A percentile compares a stretch with the other conserved stretches of the same genome.
phyloP scores from a whole-genome alignment of 805 yeast genomes.

The Lipomyces yamadae region DNA sequence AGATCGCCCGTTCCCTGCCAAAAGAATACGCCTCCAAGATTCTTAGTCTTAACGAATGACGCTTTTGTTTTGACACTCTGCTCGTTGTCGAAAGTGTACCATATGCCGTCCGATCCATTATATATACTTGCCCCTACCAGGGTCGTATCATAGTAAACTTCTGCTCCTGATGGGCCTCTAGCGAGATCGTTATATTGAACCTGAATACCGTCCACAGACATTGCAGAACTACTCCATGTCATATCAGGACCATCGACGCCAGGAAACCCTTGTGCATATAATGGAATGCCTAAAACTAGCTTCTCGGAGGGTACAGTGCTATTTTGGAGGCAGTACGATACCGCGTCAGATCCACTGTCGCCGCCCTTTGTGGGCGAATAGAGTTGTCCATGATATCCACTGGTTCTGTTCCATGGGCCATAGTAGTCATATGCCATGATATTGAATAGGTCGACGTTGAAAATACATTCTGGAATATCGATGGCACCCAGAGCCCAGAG shows the following conservation, averaged over 20 bases:
- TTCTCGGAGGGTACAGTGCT: slow-evolving; percentile 55
- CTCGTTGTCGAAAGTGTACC: slow-evolving; percentile 67
- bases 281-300: slow-evolving; percentile 81
- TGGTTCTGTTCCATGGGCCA: slow-evolving; percentile 72
- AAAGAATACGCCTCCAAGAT: slow-evolving; percentile 84
- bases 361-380: slow-evolving; percentile 55
- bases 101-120: slow-evolving; percentile 48
- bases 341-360: slow-evolving; percentile 49
- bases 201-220: slow-evolving; percentile 55
- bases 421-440: slow-evolving; percentile 88
- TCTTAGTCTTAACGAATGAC: slow-evolving; percentile 52
- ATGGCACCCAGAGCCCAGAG: slow-evolving; percentile 24
- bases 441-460: slow-evolving; percentile 48
- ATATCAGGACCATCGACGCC: slow-evolving; percentile 52
- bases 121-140: slow-evolving; percentile 62
- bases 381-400: slow-evolving; percentile 74
- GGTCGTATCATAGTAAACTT: slow-evolving; percentile 54
- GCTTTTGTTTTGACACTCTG: slow-evolving; percentile 64
- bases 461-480: slow-evolving; percentile 14
- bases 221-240: slow-evolving; percentile 51
- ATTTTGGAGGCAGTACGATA: slow-evolving; percentile 50
- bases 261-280: slow-evolving; percentile 68
- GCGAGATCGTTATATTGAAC: slow-evolving; percentile 59
- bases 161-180: slow-evolving; percentile 43
- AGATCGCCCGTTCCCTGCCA: slow-evolving; percentile 55